These are phyloP conservation scores for Dichotomocladium elegans DNA, from an alignment of 371 early-diverging fungal species.

Conservation along the genomic window DNA sequence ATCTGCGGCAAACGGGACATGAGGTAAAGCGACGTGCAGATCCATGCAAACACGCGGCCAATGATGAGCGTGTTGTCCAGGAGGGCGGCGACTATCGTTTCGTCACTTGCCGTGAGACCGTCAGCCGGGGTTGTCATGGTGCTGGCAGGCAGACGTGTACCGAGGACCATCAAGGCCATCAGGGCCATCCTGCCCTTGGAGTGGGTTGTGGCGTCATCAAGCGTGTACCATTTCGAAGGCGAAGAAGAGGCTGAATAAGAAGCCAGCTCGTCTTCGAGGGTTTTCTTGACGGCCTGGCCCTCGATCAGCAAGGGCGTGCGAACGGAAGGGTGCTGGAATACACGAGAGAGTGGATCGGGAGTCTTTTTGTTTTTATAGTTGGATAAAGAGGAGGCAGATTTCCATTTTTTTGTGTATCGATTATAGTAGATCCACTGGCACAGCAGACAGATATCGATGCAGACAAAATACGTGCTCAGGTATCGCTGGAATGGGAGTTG, in stretches of 20 bases:
- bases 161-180: constrained; percentile 15
- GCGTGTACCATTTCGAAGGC: constrained; percentile 46
- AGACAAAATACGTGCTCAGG: constrained; percentile 43
- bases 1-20: constrained; percentile 64
- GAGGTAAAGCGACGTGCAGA: constrained; percentile 57
- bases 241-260: constrained; percentile 44
- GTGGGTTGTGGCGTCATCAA: constrained; percentile 6
- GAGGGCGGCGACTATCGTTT: background rate
- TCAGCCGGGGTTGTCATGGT: constrained; percentile 1
- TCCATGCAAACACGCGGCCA: constrained; percentile 56
- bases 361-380: background rate
- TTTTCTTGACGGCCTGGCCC: constrained; percentile 1
- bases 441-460: constrained; percentile 34
- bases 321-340: constrained; percentile 37
- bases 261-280: constrained; percentile 22
- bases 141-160: constrained; percentile 6
- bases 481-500: constrained; percentile 75
- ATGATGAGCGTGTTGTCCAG: constrained; percentile 3
- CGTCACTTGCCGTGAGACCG: background rate
- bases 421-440: constrained; percentile 40
- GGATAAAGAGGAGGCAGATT: constrained; percentile 3
- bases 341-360: constrained; percentile 6
- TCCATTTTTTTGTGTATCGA: constrained; percentile 2
- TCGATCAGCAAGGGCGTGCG: constrained; percentile 29
- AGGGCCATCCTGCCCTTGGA: constrained; percentile 2